Evolutionary conservation across 192 early-diverging fungal species (phyloP).

Genomic region (Polychytrium aggregatum): DNA sequence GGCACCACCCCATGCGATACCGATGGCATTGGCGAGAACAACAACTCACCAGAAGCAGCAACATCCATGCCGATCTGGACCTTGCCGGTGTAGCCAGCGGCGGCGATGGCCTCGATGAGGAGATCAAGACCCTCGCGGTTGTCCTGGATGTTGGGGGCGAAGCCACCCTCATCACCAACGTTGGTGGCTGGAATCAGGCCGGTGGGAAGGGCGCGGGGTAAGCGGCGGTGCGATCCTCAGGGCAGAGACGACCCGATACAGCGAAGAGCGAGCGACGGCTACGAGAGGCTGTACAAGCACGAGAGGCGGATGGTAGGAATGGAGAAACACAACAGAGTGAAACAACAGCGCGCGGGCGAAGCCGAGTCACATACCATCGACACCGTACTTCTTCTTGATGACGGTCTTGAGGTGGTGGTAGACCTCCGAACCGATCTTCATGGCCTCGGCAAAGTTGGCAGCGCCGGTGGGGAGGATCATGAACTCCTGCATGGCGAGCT

Average conservation of each 20-base stretch:
- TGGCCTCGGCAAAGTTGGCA: constrained; percentile 82
- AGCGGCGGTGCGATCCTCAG: no score
- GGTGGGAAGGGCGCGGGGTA: not conserved
- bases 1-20: not conserved
- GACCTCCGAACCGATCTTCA: constrained; percentile 95
- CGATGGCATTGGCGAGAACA: not conserved
- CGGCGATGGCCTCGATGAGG: constrained; percentile 74
- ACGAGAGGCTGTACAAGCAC: no score
- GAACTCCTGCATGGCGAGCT: constrained; percentile 99
- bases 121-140: constrained; percentile 93
- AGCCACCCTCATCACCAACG: constrained; percentile 99
- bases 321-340: no score
- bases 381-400: constrained; percentile 98
- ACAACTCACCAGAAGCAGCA: constrained; percentile 62
- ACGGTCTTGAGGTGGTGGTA: constrained; percentile 94
- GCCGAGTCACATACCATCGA: constrained; percentile 46
- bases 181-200: constrained; percentile 59
- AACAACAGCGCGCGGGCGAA: no score
- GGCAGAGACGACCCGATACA: no score
- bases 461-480: constrained; percentile 99
- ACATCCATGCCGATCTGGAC: constrained; percentile 95
- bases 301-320: no score
- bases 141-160: constrained; percentile 98
- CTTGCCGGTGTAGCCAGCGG: constrained; percentile 95
- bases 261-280: no score